Percentiles rank a stretch among this genome's conserved stretches.
Conservation (phyloP, 768 basidiomycete genomes). For the Fistulinella prunicolor region DNA sequence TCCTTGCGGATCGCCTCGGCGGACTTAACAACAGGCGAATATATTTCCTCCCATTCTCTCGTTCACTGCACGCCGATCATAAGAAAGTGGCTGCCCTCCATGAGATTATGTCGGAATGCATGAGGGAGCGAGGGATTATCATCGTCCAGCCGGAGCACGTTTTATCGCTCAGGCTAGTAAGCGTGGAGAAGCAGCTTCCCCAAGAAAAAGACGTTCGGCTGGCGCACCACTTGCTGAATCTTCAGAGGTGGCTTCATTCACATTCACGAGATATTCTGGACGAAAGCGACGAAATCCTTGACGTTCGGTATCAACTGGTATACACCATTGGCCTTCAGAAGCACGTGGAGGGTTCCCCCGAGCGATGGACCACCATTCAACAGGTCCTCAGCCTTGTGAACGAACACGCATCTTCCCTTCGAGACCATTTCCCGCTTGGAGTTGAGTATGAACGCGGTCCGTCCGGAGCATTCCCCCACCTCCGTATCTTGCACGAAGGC, state of each 20-base stretch:
- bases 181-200: conserved; percentile 20
- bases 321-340: conserved; percentile 38
- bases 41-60: conserved; percentile 33
- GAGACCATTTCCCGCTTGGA: conserved; percentile 3
- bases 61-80: conserved; percentile 20
- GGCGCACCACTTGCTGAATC: conserved; percentile 16
- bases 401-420: background rate
- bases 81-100: conserved; percentile 14
- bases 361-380: background rate
- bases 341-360: background rate
- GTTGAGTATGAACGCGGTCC: conserved; percentile 6
- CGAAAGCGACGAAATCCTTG: conserved; percentile 37
- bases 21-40: conserved; percentile 35
- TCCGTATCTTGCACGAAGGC: conserved; percentile 14
- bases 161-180: background rate
- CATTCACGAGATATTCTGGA: conserved; percentile 3
- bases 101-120: conserved; percentile 30
- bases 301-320: conserved; percentile 46
- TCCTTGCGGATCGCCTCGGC: conserved; percentile 30
- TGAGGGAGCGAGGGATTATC: conserved; percentile 36
- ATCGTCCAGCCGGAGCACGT: conserved; percentile 32
- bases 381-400: background rate
- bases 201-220: conserved; percentile 12
- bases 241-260: conserved; percentile 20
- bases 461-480: conserved; percentile 7